A percentile compares a stretch with the other conserved stretches of the same genome.
phyloP scores from a whole-genome alignment of 768 basidiomycete genomes.

The Termitomyces bulborhizus region DNA sequence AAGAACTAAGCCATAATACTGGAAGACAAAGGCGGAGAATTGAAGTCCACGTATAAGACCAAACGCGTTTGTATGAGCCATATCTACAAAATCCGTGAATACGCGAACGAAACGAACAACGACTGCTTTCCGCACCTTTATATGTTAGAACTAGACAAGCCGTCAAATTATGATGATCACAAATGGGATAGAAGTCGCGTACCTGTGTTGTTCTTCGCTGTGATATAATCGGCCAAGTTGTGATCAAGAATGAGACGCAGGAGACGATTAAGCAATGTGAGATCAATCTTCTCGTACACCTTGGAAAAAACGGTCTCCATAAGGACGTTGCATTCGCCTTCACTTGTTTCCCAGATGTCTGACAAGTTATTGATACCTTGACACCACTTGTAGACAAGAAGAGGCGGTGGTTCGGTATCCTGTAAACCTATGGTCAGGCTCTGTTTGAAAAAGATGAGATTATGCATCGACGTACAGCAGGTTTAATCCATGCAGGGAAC shows the following conservation, averaged over 20 bases:
- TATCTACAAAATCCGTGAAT: constrained; percentile 37
- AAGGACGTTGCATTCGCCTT: constrained; percentile 96
- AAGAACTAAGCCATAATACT: constrained; percentile 94
- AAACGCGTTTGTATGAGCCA: constrained; percentile 97
- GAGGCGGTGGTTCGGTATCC: constrained; percentile 94
- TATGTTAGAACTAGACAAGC: constrained; percentile 63
- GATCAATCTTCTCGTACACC: constrained; percentile 98
- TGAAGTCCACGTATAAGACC: constrained; percentile 97
- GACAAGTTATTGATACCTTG: constrained; percentile 99
- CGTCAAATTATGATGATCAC: background rate
- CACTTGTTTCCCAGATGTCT: constrained; percentile 97
- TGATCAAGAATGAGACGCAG: constrained; percentile 96
- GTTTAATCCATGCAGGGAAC: constrained; percentile 99
- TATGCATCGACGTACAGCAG: constrained; percentile 44
- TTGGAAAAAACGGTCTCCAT: constrained; percentile 99
- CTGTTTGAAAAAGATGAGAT: background rate
- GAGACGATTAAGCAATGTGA: constrained; percentile 92
- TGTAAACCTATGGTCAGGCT: constrained; percentile 14
- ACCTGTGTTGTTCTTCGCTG: constrained; percentile 96
- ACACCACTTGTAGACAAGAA: constrained; percentile 99
- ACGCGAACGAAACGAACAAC: background rate
- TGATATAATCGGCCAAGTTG: constrained; percentile 98
- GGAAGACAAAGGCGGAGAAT: constrained; percentile 99
- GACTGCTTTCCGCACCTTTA: constrained; percentile 43
- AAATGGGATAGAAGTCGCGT: constrained; percentile 8